These are phyloP conservation scores for Mycotypha africana DNA, from an alignment of 371 early-diverging fungal species.

Conservation along the genomic window DNA sequence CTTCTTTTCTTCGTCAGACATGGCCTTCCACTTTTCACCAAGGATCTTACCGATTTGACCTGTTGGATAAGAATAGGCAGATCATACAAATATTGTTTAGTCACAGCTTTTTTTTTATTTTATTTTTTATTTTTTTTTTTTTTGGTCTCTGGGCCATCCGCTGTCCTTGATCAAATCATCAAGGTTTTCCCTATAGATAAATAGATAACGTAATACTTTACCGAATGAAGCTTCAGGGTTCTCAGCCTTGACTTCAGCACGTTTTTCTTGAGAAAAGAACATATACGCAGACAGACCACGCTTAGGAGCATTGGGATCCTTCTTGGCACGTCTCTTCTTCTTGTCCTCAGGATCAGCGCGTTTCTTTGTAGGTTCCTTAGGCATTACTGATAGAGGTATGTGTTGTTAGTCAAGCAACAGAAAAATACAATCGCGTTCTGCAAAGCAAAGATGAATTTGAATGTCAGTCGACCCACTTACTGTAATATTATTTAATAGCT, in stretches of 20 bases:
- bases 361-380: constrained; percentile 16
- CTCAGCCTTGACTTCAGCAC: constrained; percentile 62
- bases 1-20: constrained; percentile 55
- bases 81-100: no score
- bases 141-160: no score
- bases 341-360: constrained; percentile 24
- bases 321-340: constrained; percentile 33
- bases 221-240: constrained; percentile 81
- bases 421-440: no score
- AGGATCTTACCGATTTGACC: constrained; percentile 68
- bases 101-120: background rate
- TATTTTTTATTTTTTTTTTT: background rate
- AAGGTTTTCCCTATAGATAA: background rate
- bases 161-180: no score
- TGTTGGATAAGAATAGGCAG: constrained; percentile 4
- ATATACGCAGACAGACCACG: constrained; percentile 78
- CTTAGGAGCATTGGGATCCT: constrained; percentile 74
- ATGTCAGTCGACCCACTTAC: no score
- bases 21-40: constrained; percentile 70
- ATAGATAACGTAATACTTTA: no score
- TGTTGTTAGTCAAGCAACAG: no score
- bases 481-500: no score
- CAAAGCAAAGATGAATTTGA: no score
- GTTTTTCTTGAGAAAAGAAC: constrained; percentile 73
- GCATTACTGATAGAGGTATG: no score